phyloP scores from a whole-genome alignment of 306 rosid species.

The Astragalus membranaceus region DNA sequence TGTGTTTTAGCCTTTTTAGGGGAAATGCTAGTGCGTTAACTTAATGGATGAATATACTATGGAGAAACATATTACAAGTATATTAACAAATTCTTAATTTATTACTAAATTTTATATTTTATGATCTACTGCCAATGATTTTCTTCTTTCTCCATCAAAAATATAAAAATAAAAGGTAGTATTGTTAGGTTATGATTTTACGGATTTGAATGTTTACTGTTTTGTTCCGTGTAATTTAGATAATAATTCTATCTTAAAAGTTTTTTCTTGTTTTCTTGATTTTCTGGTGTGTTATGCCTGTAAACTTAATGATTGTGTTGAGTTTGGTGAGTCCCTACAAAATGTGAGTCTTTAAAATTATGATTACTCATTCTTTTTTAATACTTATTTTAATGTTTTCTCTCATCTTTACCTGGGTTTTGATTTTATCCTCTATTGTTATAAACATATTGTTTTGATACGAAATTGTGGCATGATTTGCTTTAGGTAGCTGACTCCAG shows the following conservation, averaged over 20 bases:
- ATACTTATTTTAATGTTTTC: neutral
- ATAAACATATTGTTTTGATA: neutral
- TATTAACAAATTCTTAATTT: neutral
- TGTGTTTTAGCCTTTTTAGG: neutral
- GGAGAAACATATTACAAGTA: slow-evolving; percentile 1
- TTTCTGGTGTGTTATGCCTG: neutral
- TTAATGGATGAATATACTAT: neutral
- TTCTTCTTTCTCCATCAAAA: neutral
- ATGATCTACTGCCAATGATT: neutral
- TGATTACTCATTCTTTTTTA: neutral
- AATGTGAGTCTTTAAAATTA: neutral
- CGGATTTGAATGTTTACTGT: neutral
- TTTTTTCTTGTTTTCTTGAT: neutral
- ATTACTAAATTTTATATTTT: neutral
- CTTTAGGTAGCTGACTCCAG: neutral
- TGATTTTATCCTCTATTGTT: neutral
- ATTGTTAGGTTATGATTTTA: neutral
- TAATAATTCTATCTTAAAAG: neutral
- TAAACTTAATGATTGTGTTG: neutral
- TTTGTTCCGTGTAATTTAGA: neutral
- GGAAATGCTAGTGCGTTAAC: neutral
- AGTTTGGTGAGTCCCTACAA: neutral
- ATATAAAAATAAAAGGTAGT: neutral
- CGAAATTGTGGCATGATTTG: neutral
- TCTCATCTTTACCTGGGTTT: neutral